Conservation (phyloP, 768 basidiomycete genomes). For the Hygrocybe punicea region DNA sequence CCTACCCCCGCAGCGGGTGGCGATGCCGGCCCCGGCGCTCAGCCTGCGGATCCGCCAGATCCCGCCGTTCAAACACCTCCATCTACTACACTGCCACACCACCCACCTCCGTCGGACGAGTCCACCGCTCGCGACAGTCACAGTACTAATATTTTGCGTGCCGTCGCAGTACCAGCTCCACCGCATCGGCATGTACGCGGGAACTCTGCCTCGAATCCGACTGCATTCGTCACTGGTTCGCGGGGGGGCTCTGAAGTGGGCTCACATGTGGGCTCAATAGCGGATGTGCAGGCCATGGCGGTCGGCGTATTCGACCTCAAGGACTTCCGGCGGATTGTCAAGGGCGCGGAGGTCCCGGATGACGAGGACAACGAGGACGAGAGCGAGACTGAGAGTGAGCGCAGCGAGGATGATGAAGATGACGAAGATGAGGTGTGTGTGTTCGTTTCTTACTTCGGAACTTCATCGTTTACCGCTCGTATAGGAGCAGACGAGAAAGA, state of each 20-base stretch:
- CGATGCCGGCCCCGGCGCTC: too few relatives aligned
- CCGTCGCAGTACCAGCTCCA: constrained; percentile 36
- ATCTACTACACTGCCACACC: not conserved
- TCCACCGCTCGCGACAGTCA: constrained; percentile 17
- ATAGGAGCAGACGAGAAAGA: constrained; percentile 30
- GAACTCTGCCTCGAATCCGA: constrained; percentile 13
- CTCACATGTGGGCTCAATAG: not conserved
- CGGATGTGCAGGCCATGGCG: constrained; percentile 2
- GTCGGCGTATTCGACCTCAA: not conserved
- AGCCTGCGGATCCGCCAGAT: not conserved
- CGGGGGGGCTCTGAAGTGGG: too few relatives aligned
- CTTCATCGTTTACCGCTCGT: constrained; percentile 22
- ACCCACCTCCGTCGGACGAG: constrained; percentile 16
- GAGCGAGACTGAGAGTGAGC: constrained; percentile 20
- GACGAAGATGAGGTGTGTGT: constrained; percentile 27
- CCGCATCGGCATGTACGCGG: constrained; percentile 9
- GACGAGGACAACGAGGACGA: constrained; percentile 19
- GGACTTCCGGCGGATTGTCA: not conserved
- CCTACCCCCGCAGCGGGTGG: constrained; percentile 14
- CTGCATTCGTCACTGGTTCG: not conserved
- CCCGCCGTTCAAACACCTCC: not conserved
- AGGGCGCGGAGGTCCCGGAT: not conserved
- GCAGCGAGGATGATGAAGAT: constrained; percentile 22
- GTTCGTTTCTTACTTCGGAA: constrained; percentile 13
- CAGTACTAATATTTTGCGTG: constrained; percentile 31